A percentile compares a stretch with the other conserved stretches of the same genome.
phyloP scores from a whole-genome alignment of 768 basidiomycete species.

The Omphalotus guepiniiformis region DNA sequence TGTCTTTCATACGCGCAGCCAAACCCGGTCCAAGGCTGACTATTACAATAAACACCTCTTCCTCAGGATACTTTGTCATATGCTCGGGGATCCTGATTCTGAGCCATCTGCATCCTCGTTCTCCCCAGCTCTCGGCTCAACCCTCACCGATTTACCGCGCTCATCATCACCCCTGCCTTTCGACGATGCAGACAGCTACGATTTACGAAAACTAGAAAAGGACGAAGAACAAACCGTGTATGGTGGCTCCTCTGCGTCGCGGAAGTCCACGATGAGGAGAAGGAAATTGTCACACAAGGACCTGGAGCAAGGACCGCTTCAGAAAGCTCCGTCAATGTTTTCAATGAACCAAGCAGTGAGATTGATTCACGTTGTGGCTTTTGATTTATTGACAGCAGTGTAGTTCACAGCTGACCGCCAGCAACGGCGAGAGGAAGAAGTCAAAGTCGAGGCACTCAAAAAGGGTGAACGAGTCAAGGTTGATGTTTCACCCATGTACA shows the following conservation, averaged over 20 bases:
- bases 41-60: conserved; percentile 72
- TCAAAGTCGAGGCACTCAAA: conserved; percentile 29
- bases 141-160: conserved; percentile 23
- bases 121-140: not conserved
- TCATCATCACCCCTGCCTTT: conserved; percentile 36
- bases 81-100: conserved; percentile 36
- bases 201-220: conserved; percentile 11
- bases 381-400: too few species aligned
- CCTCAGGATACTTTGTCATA: conserved; percentile 62
- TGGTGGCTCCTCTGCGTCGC: conserved; percentile 19
- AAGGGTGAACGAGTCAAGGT: conserved; percentile 56
- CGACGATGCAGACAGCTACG: conserved; percentile 10
- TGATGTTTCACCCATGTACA: conserved; percentile 56
- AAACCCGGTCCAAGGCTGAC: conserved; percentile 62
- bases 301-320: conserved; percentile 12
- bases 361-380: not conserved
- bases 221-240: conserved; percentile 27
- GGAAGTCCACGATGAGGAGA: conserved; percentile 5
- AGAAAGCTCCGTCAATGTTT: conserved; percentile 2
- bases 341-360: not conserved
- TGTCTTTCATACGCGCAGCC: conserved; percentile 50
- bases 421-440: conserved; percentile 4
- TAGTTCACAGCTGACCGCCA: too few species aligned
- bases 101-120: not conserved
- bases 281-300: conserved; percentile 11